phyloP scores from a whole-genome alignment of 2,329 filamentous ascomycete species.

The Ophiostoma himal-ulmi region DNA sequence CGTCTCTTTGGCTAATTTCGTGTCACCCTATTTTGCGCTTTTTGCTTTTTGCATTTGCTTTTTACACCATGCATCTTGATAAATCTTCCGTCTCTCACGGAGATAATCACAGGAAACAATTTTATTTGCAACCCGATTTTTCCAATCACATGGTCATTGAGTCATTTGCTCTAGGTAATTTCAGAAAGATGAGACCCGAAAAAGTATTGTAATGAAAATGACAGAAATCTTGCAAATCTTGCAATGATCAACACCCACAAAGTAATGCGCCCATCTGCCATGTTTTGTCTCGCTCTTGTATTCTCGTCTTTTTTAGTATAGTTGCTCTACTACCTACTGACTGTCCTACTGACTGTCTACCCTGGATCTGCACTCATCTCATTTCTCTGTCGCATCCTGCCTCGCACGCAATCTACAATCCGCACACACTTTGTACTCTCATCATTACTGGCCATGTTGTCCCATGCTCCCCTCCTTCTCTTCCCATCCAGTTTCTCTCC shows the following conservation, averaged over 20 bases:
- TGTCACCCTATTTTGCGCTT: neutral
- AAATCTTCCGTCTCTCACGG: neutral
- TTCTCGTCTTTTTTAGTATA: neutral
- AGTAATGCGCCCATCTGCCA: neutral
- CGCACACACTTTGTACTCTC: neutral
- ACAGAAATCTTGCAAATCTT: neutral
- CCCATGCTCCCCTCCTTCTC: neutral
- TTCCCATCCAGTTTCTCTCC: neutral
- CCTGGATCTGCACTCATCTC: neutral
- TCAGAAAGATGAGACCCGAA: neutral
- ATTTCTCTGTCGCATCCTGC: neutral
- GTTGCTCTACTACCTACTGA: neutral
- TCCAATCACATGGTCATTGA: neutral
- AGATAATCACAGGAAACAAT: neutral
- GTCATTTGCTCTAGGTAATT: neutral
- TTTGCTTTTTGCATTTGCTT: neutral
- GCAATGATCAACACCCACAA: neutral
- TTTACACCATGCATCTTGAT: conserved; percentile 1
- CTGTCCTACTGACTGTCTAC: neutral
- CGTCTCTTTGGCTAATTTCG: neutral
- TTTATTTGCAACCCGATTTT: neutral
- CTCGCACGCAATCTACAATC: neutral
- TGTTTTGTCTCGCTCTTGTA: neutral
- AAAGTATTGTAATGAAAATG: neutral
- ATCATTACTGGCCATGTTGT: neutral